Evolutionary conservation across 495 filamentous ascomycete species (phyloP), one percentile per base, ranked within the genome.

Genomic region (Neurospora intermedia): DNA sequence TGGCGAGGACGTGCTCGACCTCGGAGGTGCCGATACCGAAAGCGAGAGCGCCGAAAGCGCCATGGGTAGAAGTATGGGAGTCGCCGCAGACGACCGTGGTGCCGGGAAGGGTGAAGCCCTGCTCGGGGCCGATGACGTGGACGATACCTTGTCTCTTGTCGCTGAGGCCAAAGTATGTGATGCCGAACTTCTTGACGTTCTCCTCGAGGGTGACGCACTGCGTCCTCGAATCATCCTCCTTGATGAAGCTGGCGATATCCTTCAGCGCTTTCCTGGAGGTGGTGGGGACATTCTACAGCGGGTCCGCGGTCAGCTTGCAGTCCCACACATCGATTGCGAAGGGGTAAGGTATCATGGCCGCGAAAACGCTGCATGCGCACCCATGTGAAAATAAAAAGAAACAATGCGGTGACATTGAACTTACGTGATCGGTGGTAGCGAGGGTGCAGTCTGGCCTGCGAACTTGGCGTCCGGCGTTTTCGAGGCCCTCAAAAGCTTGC

Each of bases 81-180:
- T 99, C 96, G 78, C 96, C 96, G 80, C 96, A 99, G 74, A 99
- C 96, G 39, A 99, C 92, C 20, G 96, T 99, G 43, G 96, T 98
- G 73, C 94, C 96, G 10, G 96, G 96, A 20, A 99, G 91, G 45
- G 96, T 99, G 86, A 99, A 99, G 74, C 96, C 96, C 82, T 99
- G 96, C 86, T 99, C 96, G 48, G 96, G 96, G n/a, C 96, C 96
- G 77, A 99, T 97, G 78, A 99, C 92, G 82, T 99, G 96, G 54
- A 99, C 96, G 79, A 99, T 99, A 76, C 96, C 96, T 85, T 99
- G 96, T 41, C 96, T 89, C 86, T 97, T 97, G 83, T 98, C 96
- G 48, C 90, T 94, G 74, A 99, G 90, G 70, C 96, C 96, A 77
- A 99, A 99, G 84, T 98, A 99, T 79, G 96, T 98, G 79, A 99